Base-by-base conservation (phyloP, 257 asterid genomes). In the Solanum rostratum region DNA sequence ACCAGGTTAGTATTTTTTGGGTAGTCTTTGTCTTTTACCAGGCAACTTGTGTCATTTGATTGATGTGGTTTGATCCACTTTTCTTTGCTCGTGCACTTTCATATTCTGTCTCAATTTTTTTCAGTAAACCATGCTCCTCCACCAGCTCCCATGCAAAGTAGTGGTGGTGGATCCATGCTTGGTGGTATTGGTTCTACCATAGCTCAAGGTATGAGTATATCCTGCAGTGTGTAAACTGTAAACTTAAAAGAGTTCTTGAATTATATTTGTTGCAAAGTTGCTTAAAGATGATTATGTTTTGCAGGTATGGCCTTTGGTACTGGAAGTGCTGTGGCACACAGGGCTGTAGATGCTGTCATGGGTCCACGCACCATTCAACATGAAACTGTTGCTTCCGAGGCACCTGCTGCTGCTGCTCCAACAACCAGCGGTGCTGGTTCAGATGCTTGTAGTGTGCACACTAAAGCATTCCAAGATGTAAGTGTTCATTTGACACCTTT, bases 331-430 rank as follows among this genome's bases (percentile, higher is more conserved):
- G 69, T 95, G 81, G 99, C 93, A 27, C 97, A 94, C 68, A 90
- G 97, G 85, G 95, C 91, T 45, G 97, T 92, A 41, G 98, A 95
- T 87, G 81, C 93, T 68, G 89, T 94, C 71, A 24, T 93, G 89
- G 98, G 98, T 59, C 97, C 97, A 81, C 97, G 94, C 16, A 91
- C 95, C 12, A 85, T 94, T 85, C 94, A 92, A 66, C 97, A 92
- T 54, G 98, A 94, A 86, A 57, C 91, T 68, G 96, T 89, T 18
- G 90, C 4, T 81, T 66, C 94, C 68, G 90, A 88, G 81, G 91
- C 85, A 8, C 39, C 39, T 33, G 89, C 92, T 69, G 88, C 92
- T n/a, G 87, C 91, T 20, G 87, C 91, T 55, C 83, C 94, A 24
- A 84, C 90, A 19, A 71, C 92, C 8, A 54, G 84, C 73, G 90